Conservation (phyloP, 176 grass and related monocot species). For the Bromus sterilis region DNA sequence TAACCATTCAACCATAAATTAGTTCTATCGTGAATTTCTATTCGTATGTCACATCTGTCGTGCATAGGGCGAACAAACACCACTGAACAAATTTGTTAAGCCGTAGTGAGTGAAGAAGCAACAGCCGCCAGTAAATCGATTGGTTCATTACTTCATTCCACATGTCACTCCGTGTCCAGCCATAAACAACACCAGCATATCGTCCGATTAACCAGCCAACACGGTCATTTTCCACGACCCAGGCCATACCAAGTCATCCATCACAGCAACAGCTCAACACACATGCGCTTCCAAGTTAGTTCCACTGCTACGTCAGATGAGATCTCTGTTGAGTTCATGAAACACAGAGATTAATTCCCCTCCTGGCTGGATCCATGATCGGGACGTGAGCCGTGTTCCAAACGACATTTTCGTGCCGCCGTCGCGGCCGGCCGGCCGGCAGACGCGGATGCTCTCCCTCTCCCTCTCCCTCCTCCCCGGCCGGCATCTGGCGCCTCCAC, state of each 20-base stretch:
- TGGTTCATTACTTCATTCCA: background rate
- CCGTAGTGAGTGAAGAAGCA: background rate
- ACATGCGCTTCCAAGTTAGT: background rate
- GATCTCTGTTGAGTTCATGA: background rate
- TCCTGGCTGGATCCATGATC: background rate
- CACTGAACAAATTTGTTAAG: too few species aligned
- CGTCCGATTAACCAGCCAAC: background rate
- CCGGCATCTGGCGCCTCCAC: conserved; percentile 21
- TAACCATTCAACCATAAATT: too few species aligned
- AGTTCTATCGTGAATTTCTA: too few species aligned
- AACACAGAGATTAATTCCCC: background rate
- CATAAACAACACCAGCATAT: background rate
- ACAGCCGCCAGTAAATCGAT: background rate
- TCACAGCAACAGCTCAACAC: background rate
- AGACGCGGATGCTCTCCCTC: background rate
- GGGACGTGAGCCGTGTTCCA: background rate
- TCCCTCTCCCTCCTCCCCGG: too few species aligned
- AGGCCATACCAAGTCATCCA: background rate
- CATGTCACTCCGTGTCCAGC: background rate
- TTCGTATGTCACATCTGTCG: too few species aligned
- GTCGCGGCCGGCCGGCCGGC: background rate
- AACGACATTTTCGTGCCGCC: conserved; percentile 11
- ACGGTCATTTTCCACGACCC: background rate
- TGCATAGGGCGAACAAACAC: too few species aligned
- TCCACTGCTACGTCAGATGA: background rate